Base-by-base conservation (phyloP, 352 stramenopile species). In the Phytophthora sojae region DNA sequence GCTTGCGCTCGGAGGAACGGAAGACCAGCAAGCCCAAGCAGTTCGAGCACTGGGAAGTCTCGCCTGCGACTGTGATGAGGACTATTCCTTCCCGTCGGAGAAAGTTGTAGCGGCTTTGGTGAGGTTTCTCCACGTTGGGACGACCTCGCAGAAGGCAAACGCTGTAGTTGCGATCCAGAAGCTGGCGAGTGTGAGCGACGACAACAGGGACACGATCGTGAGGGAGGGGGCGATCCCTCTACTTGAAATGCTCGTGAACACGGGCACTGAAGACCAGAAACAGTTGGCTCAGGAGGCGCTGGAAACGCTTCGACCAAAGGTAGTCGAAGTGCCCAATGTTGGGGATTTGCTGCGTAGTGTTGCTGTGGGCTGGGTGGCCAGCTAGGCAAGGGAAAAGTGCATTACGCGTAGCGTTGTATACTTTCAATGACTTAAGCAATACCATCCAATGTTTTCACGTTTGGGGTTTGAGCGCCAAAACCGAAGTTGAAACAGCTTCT, bases 21-120 rank as follows among this genome's bases (percentile, higher is more conserved):
- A 58, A 9, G 51, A 50, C 8, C 65, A 67, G 12, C 62, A 59
- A 56, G n/a, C 26, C 2, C 51, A 56, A 61, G 61, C 61, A 6
- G 26, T 58, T 26, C 39, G 39, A 9, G 42, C 61, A 3, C 51
- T 69, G n/a, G 61, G 50, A 29, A 69, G 35, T 21, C 26, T 69
- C 9, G 39, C 61, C 7, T 21, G 25, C 21, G 39, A 29, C 2
- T 29, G 37, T 9, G 52, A 51, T 15, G 15, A 47, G 17, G 26
- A 23, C 29, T 14, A 17, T 12, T 42, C 25, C 17, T 26, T 62
- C 25, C 32, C 51, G 26, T 11, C 59, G 1, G 51, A 59, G 6
- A 32, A 47, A 37, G 44, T 56, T 12, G 45, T 68, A 12, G n/a
- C 39, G 12, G 29, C 61, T 1, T 17, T 73, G 39, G 29, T 68